Base-by-base conservation (phyloP, 345 rosid species). In the Rhodomyrtus tomentosa region DNA sequence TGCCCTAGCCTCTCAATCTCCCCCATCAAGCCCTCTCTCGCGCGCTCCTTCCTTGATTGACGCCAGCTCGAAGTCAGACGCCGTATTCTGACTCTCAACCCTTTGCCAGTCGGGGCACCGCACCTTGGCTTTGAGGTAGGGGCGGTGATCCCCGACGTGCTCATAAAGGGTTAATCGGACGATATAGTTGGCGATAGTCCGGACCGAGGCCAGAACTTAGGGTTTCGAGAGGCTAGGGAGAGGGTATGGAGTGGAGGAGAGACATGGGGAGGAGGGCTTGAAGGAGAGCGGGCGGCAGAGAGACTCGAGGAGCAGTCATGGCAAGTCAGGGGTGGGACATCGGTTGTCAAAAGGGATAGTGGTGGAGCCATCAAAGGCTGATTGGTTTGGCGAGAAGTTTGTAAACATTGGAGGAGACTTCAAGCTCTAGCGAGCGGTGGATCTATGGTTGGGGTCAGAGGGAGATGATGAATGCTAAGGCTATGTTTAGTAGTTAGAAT, bases 21-120 rank as follows among this genome's bases (percentile, higher is more conserved):
- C 88, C 84, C 86, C 82, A 93, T 88, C 81, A 93, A 86, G 6
- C 83, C 83, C 50, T 90, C 91, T 86, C 85, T 93, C 83, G 15
- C 86, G 13, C n/a, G 15, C 5, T n/a, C 85, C 88, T 32, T 93
- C 98, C 82, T 89, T 88, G 84, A 96, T 88, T 83, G 91, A 89
- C 54, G 95, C 55, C 83, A 96, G 84, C 38, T 95, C 99, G n/a
- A 95, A 96, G 82, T 96, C 99, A 84, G 94, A 86, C 13, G 96
- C 98, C 29, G 93, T 92, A 62, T 95, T 96, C 40, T 81, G 84
- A 86, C 98, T 91, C 89, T 90, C 92, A 93, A 95, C 90, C 98
- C 98, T 95, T 74, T 89, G 89, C 99, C 96, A 96, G 24, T 94
- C 94, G 48, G 48, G 89, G 59, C 92, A 88, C 85, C 88, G 86